Conservation (phyloP, 257 asterid species). For the Solanum bulbocastanum region DNA sequence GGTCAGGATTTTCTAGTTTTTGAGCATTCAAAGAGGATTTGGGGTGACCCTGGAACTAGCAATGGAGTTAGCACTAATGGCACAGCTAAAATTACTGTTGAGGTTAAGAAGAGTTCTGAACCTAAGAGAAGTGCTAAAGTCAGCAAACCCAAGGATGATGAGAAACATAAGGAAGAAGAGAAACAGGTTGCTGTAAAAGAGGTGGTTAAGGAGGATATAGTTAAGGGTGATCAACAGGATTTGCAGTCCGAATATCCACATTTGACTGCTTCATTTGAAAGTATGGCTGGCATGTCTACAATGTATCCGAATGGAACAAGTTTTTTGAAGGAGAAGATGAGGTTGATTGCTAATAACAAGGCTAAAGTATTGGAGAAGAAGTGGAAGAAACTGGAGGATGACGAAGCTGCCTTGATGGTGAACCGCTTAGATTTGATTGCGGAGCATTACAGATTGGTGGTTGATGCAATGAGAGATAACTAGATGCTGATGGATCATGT, state of each 20-base stretch:
- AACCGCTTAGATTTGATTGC: neutral
- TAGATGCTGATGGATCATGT: neutral
- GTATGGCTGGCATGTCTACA: neutral
- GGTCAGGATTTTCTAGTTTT: neutral
- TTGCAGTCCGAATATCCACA: neutral
- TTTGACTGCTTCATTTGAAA: neutral
- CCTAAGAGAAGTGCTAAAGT: neutral
- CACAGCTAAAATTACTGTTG: neutral
- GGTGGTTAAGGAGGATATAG: neutral
- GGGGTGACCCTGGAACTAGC: neutral
- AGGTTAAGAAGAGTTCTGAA: neutral
- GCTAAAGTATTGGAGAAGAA: neutral
- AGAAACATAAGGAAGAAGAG: neutral
- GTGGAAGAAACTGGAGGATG: neutral
- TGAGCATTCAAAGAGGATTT: neutral
- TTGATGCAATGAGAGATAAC: neutral
- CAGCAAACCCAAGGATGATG: neutral
- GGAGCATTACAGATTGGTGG: neutral
- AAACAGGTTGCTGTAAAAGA: neutral
- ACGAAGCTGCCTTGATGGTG: neutral
- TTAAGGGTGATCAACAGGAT: neutral
- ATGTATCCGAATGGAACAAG: neutral
- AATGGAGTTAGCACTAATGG: neutral
- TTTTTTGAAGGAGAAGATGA: neutral
- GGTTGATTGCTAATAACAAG: neutral